Base-by-base conservation (phyloP, 345 rosid species). In the Eucalyptus dawsonii region DNA sequence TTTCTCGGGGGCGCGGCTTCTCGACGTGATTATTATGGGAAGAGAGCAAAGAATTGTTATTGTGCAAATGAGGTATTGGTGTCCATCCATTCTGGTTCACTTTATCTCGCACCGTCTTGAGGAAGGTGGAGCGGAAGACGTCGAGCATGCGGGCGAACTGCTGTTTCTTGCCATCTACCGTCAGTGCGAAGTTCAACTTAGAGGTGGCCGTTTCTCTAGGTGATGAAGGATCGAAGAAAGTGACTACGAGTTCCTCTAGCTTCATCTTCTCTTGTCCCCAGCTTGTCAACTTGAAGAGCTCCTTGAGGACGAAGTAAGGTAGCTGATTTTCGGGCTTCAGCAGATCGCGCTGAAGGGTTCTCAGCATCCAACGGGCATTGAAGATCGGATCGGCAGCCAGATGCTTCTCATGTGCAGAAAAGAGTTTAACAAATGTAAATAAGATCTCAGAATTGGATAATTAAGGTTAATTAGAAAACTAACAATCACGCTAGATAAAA, bases 71-170 rank as follows among this genome's bases (percentile, higher is more conserved):
- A n/a, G 80, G 0, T 31, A 15, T 15, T 3, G 40, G 80, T n/a
- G 72, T 65, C 72, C 72, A 14, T 14, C 21, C 72, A 14, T 14
- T 14, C 40, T n/a, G 50, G 50, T 49, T 67, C 80, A 67, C 80
- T 67, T 67, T 31, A 16, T 67, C 80, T 67, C 80, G 40, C 1
- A 67, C 80, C 40, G 80, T 67, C 44, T 45, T 76, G 76, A 89
- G 90, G 88, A 89, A 89, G 88, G 87, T 89, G 69, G 88, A 69
- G 29, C 87, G 87, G 65, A 89, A 81, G 54, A 87, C 91, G 42
- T 89, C 89, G 80, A 89, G 91, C 80, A 87, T 72, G 89, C 34
- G 87, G 65, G 67, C 80, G 47, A 25, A 81, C 49, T 80, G 69
- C 44, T 80, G 56, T 21, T 3, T 25, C 40, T 67, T n/a, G 80